Conservation (phyloP, 2,329 filamentous ascomycete species). For the Fusarium sp. region DNA sequence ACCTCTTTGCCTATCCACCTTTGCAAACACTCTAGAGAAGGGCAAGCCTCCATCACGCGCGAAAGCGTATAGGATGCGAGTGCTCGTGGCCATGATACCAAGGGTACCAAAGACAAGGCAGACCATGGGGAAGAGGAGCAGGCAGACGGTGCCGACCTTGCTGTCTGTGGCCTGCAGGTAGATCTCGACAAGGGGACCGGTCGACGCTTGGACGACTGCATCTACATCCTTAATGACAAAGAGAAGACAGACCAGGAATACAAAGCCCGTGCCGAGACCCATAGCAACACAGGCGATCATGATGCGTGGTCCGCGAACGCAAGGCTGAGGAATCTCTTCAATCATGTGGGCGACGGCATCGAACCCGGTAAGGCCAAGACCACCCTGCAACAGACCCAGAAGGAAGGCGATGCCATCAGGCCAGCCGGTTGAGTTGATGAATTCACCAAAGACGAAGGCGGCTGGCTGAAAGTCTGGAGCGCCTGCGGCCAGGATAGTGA, state of each 20-base stretch:
- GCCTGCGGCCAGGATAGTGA: conserved; percentile 72
- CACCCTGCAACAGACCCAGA: conserved; percentile 47
- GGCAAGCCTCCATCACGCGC: conserved; percentile 72
- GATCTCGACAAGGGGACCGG: conserved; percentile 69
- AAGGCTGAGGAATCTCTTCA: conserved; percentile 48
- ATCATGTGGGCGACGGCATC: conserved; percentile 51
- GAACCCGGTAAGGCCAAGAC: conserved; percentile 48
- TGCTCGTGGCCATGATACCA: conserved; percentile 71
- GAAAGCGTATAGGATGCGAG: conserved; percentile 74
- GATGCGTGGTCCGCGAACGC: conserved; percentile 53
- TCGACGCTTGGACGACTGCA: conserved; percentile 59
- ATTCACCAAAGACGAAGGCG: conserved; percentile 46
- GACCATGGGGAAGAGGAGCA: conserved; percentile 72
- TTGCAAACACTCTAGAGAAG: conserved; percentile 66
- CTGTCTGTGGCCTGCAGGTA: conserved; percentile 69
- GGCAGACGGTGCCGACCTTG: conserved; percentile 68
- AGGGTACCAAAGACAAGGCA: conserved; percentile 71
- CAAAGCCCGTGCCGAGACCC: conserved; percentile 70
- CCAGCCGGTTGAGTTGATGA: conserved; percentile 48
- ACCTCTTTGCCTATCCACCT: too few relatives aligned
- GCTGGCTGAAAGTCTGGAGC: conserved; percentile 63
- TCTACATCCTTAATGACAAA: conserved; percentile 64
- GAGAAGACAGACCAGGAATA: conserved; percentile 70
- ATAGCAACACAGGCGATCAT: too few relatives aligned
- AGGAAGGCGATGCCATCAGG: conserved; percentile 49